These are phyloP conservation scores for Monilinia vaccinii-corymbosi DNA, from an alignment of 2,329 filamentous ascomycete genomes.

Conservation along the genomic window DNA sequence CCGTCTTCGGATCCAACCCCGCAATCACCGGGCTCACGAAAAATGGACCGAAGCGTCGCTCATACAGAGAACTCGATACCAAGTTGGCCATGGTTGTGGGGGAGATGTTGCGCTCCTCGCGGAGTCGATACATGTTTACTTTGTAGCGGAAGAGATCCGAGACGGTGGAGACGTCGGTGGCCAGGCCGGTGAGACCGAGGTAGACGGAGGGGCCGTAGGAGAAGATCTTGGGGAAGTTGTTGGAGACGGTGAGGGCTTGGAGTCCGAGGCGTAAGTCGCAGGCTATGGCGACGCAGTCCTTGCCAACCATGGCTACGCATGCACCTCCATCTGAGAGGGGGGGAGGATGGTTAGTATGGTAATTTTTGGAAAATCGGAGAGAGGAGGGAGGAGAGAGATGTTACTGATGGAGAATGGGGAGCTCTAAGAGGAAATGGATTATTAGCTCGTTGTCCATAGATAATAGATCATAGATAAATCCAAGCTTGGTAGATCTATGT, in stretches of 20 bases:
- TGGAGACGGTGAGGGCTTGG: slow-evolving; percentile 93
- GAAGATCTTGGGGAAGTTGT: slow-evolving; percentile 99
- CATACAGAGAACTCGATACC: slow-evolving; percentile 83
- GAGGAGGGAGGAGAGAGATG: slow-evolving; percentile 8
- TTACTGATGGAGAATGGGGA: slow-evolving; percentile 96
- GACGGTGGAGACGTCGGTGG: slow-evolving; percentile 91
- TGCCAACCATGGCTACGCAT: slow-evolving; percentile 97
- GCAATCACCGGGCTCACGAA: slow-evolving; percentile 94
- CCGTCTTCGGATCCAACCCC: slow-evolving; percentile 87
- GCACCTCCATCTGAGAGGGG: slow-evolving; percentile 64
- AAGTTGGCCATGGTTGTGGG: slow-evolving; percentile 95
- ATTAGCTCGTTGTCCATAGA: slow-evolving; percentile 27
- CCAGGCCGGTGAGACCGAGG: slow-evolving; percentile 90
- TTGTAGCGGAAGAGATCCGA: slow-evolving; percentile 98
- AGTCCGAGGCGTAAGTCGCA: slow-evolving; percentile 97
- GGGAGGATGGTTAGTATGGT: slow-evolving; percentile 4
- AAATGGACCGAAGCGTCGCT: slow-evolving; percentile 91
- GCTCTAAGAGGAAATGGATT: slow-evolving; percentile 48
- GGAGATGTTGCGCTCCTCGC: slow-evolving; percentile 93
- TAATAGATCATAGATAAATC: background rate
- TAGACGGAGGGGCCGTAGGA: slow-evolving; percentile 82
- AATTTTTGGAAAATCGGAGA: slow-evolving; percentile 10
- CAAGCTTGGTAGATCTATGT: background rate
- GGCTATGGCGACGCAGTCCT: slow-evolving; percentile 98
- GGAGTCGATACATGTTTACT: slow-evolving; percentile 98